Percentiles rank a stretch among this genome's conserved stretches.
Conservation (phyloP, 495 filamentous ascomycete species). For the Daldinia vernicosa region DNA sequence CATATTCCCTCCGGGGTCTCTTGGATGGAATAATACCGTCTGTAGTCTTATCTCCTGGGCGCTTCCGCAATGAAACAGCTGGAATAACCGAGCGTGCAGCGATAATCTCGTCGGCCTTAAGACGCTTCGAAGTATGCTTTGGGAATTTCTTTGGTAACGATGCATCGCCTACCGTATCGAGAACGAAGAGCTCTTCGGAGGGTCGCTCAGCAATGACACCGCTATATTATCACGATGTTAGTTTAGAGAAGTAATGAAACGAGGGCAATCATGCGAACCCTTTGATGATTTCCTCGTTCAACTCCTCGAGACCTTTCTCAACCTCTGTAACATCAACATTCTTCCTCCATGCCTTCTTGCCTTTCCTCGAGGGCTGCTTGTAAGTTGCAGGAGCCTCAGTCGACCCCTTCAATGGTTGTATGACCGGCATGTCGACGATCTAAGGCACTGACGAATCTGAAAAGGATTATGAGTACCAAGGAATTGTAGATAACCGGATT, state of each 20-base stretch:
- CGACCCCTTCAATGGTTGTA: conserved; percentile 45
- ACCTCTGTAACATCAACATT: conserved; percentile 93
- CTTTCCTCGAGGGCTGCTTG: conserved; percentile 92
- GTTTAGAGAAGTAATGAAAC: conserved; percentile 16
- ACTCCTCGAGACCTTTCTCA: conserved; percentile 79
- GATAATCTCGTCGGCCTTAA: conserved; percentile 92
- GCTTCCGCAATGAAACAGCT: conserved; percentile 78
- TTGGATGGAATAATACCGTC: conserved; percentile 78
- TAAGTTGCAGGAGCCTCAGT: conserved; percentile 59
- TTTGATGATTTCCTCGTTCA: conserved; percentile 87
- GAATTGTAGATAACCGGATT: background rate
- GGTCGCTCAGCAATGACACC: conserved; percentile 82
- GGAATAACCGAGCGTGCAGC: conserved; percentile 82
- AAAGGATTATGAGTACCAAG: background rate
- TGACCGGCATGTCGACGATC: conserved; percentile 45
- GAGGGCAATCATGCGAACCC: conserved; percentile 64
- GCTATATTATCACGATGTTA: conserved; percentile 57
- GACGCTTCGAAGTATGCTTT: conserved; percentile 70
- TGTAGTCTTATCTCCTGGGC: conserved; percentile 63
- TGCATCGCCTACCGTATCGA: conserved; percentile 77
- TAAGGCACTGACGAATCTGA: background rate
- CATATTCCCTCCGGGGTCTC: conserved; percentile 74
- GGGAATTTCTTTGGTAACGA: conserved; percentile 67
- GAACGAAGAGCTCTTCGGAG: conserved; percentile 78
- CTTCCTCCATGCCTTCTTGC: conserved; percentile 98